A percentile compares a stretch with the other conserved stretches of the same genome.
phyloP scores from a whole-genome alignment of 176 grass and related monocot species.

The Triticum urartu region DNA sequence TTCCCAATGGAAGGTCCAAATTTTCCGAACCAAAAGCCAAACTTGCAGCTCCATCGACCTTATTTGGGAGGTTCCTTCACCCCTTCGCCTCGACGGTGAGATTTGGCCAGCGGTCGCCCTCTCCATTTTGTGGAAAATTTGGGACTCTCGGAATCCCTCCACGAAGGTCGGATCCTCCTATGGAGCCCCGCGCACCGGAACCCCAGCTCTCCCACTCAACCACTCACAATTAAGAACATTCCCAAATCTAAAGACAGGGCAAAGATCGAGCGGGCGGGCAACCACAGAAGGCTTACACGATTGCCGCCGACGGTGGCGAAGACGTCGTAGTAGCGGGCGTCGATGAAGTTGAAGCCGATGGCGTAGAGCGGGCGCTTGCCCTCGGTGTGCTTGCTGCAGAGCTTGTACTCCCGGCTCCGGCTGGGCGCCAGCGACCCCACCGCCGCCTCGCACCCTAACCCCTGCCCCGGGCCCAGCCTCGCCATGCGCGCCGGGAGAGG shows the following conservation, averaged over 20 bases:
- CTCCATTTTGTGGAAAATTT: background rate
- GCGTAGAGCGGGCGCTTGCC: conserved; percentile 85
- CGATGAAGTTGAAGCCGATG: conserved; percentile 94
- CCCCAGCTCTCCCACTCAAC: background rate
- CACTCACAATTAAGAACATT: background rate
- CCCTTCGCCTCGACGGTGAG: too few species aligned
- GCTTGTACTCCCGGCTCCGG: conserved; percentile 69
- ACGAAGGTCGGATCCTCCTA: too few species aligned
- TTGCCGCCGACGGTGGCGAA: conserved; percentile 77
- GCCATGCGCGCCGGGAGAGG: conserved; percentile 21
- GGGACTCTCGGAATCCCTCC: too few species aligned
- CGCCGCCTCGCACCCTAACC: conserved; percentile 66
- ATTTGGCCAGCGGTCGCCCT: too few species aligned
- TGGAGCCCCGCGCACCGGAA: background rate
- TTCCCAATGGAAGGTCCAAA: background rate
- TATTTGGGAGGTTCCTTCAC: too few species aligned
- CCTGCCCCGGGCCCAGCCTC: conserved; percentile 40
- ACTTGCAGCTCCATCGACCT: too few species aligned
- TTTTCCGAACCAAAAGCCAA: background rate
- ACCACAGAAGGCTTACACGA: conserved; percentile 31
- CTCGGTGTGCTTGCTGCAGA: conserved; percentile 63
- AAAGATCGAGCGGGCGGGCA: background rate
- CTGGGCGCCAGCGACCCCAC: conserved; percentile 57
- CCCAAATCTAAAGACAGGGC: background rate
- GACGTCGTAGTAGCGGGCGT: conserved; percentile 78